Conservation (phyloP, 2,329 filamentous ascomycete species). For the Aspergillus texensis region DNA sequence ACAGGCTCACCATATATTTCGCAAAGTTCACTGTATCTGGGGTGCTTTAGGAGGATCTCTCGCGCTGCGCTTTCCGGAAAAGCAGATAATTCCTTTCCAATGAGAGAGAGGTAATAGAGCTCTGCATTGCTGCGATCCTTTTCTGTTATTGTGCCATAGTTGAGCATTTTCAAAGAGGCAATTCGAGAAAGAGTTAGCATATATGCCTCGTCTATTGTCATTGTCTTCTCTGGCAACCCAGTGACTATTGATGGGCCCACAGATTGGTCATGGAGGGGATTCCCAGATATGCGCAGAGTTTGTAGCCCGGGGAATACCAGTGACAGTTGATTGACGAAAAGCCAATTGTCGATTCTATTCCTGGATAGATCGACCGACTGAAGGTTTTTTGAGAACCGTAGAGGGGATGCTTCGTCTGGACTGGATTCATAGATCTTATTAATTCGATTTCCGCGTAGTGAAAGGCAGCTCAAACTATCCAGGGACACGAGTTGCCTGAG, state of each 20-base stretch:
- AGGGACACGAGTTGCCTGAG: conserved; percentile 57
- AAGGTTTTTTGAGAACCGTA: conserved; percentile 58
- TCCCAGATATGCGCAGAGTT: conserved; percentile 78
- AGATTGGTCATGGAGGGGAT: conserved; percentile 72
- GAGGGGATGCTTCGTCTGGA: conserved; percentile 31
- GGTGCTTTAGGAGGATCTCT: conserved; percentile 65
- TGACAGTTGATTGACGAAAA: conserved; percentile 71
- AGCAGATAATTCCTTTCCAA: conserved; percentile 70
- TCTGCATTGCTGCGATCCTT: conserved; percentile 86
- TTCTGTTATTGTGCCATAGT: conserved; percentile 62
- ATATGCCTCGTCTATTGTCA: conserved; percentile 74
- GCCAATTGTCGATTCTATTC: conserved; percentile 71
- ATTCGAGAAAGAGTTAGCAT: conserved; percentile 85
- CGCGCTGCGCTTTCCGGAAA: conserved; percentile 46
- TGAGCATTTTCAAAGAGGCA: conserved; percentile 64
- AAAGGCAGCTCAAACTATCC: conserved; percentile 51
- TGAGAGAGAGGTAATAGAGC: conserved; percentile 86
- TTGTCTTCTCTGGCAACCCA: conserved; percentile 41
- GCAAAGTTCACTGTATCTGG: conserved; percentile 74
- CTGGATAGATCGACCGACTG: conserved; percentile 73
- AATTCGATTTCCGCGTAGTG: conserved; percentile 77
- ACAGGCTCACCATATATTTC: conserved; percentile 72
- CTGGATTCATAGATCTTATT: conserved; percentile 43
- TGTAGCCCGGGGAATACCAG: conserved; percentile 71
- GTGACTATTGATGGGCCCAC: conserved; percentile 38